Base-by-base conservation (phyloP, 331 rosid genomes). In the Spiraea crenata region DNA sequence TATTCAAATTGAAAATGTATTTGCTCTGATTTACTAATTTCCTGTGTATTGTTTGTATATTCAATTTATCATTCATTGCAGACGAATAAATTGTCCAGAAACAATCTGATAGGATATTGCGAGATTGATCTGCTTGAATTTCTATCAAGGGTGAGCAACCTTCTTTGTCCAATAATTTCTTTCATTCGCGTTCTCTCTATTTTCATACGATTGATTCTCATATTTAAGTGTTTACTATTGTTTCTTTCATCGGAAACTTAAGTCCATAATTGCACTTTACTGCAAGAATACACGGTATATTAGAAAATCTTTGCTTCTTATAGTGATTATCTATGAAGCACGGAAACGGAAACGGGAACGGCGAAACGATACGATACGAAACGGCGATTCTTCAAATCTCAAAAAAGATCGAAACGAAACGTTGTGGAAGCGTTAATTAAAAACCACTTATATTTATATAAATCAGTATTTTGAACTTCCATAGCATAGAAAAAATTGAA, bases 91-190 rank as follows among this genome's bases (percentile, higher is more conserved):
- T 20, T 93, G 69, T 82, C 96, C 75, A 74, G 86, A 65, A 93
- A 86, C 87, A 85, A 82, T 57, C 87, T 93, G 70, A 82, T 91
- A 54, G 99, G 99, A 80, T 93, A 83, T 77, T 83, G 96, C 76
- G 99, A 93, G 79, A 73, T 93, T 70, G 89, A 91, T 87, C 95
- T 93, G 34, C 85, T 93, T 75, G 97, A 93, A 63, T 89, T 84
- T 83, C 84, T 93, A 70, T 42, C 88, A 52, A 77, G 76, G 87
- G 99, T 86, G 67, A 85, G 90, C 58, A 61, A 57, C 82, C 46
- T 46, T 73, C 72, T 4, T 57, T 52, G 7, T 67, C 73, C 58
- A 57, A 60, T 16, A n/a, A 38, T 40, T 6, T 39, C 25, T 52
- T 11, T 19, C 58, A 8, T 37, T 55, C 60, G 20, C 60, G 20